A percentile compares a stretch with the other conserved stretches of the same genome.
phyloP scores from a whole-genome alignment of 169 alveolate genomes.

The Cryptosporidium tyzzeri region DNA sequence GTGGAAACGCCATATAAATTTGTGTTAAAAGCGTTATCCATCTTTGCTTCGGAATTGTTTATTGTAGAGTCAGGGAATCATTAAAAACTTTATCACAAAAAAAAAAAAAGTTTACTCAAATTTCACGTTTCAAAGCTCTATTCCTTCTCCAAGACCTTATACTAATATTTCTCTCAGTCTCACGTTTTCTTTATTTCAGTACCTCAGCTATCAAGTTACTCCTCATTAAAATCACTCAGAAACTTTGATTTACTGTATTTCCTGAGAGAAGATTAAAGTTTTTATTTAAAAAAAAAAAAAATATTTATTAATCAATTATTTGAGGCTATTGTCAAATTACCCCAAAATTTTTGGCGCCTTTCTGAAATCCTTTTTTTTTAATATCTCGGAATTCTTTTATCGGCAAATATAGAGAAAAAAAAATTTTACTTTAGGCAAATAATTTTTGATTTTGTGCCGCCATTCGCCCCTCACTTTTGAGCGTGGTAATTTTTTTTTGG shows the following conservation, averaged over 20 bases:
- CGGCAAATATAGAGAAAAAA: neutral
- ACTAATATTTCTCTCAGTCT: neutral
- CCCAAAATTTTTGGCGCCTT: neutral
- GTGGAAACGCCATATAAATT: neutral
- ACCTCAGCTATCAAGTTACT: neutral
- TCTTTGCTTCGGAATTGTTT: constrained; percentile 4
- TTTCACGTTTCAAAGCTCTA: neutral
- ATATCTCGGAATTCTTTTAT: neutral
- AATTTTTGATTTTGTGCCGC: neutral
- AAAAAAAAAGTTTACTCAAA: neutral
- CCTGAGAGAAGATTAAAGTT: neutral
- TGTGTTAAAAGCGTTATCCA: constrained; percentile 25
- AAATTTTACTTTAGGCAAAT: neutral
- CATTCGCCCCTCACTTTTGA: neutral
- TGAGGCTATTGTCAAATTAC: neutral
- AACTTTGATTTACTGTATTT: neutral
- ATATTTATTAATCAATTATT: neutral
- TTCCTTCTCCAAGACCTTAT: neutral
- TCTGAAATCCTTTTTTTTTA: neutral
- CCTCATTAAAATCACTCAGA: neutral
- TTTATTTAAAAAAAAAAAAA: neutral
- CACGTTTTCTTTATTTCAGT: neutral
- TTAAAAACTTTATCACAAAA: neutral
- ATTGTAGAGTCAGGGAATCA: neutral
- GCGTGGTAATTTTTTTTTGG: constrained; percentile 19